These are phyloP conservation scores for Vitis hybrid DNA, from an alignment of 177 flowering plant species.

Conservation along the genomic window DNA sequence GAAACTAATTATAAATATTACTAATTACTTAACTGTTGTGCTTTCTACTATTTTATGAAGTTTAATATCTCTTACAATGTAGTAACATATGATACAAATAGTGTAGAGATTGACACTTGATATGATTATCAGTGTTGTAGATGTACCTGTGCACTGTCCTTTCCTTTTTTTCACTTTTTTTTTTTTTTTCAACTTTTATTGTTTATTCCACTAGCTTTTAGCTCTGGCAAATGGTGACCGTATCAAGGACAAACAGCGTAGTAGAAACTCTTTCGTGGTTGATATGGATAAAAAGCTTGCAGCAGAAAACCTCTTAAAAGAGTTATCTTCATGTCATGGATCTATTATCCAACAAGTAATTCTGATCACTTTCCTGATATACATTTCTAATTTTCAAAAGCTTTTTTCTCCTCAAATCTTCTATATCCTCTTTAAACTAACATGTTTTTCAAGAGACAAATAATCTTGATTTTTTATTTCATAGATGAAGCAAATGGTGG, in stretches of 20 bases:
- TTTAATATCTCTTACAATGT: too few species aligned
- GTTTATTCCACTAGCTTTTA: constrained; percentile 52
- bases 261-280: constrained; percentile 91
- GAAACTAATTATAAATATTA: too few species aligned
- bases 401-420: background rate
- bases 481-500: constrained; percentile 95
- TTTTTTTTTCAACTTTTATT: background rate
- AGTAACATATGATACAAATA: too few species aligned
- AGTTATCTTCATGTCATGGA: constrained; percentile 76
- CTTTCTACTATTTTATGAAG: too few species aligned
- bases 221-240: constrained; percentile 98
- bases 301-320: constrained; percentile 77
- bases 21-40: too few species aligned
- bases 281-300: constrained; percentile 92
- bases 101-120: too few species aligned
- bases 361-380: constrained; percentile 1
- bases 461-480: background rate
- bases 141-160: background rate
- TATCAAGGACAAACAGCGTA: constrained; percentile 92
- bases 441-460: too few species aligned
- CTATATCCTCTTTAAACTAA: background rate
- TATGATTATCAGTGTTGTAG: too few species aligned
- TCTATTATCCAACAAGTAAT: constrained; percentile 71
- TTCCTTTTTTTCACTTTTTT: constrained; percentile 3
- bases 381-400: background rate